Percentiles rank a stretch among this genome's conserved stretches.
These are phyloP conservation scores for Suhomyces vadensis DNA, from an alignment of 805 yeast species.

Conservation along the genomic window DNA sequence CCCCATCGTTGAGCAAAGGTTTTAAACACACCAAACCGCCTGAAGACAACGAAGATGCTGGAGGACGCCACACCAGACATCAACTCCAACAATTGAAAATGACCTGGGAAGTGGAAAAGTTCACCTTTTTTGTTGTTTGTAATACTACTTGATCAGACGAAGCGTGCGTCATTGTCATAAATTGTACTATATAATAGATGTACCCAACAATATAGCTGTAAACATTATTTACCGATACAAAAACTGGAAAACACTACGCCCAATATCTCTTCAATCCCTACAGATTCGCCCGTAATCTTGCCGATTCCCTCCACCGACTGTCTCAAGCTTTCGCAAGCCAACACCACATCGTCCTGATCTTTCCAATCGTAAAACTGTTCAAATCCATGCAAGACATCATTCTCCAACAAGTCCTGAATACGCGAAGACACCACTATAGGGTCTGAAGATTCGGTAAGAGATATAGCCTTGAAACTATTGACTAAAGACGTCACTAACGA, in stretches of 20 bases:
- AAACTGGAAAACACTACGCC: slow-evolving; percentile 90
- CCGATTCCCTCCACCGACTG: slow-evolving; percentile 86
- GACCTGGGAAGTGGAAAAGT: slow-evolving; percentile 47
- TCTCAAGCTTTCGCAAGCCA: slow-evolving; percentile 75
- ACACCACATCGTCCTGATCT: slow-evolving; percentile 64
- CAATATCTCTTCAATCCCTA: slow-evolving; percentile 86
- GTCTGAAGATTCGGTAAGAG: slow-evolving; percentile 52
- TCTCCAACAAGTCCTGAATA: slow-evolving; percentile 67
- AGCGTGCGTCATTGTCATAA: not conserved
- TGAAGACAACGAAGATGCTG: slow-evolving; percentile 27
- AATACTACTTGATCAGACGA: slow-evolving; percentile 18
- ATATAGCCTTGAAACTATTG: slow-evolving; percentile 45
- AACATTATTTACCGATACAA: slow-evolving; percentile 85
- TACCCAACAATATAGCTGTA: not conserved
- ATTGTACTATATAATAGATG: slow-evolving; percentile 4
- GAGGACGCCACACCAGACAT: slow-evolving; percentile 47
- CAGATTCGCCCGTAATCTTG: slow-evolving; percentile 83
- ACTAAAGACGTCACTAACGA: slow-evolving; percentile 46
- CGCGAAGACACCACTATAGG: slow-evolving; percentile 76
- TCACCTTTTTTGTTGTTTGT: slow-evolving; percentile 35
- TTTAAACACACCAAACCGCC: slow-evolving; percentile 28
- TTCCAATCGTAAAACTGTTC: slow-evolving; percentile 56
- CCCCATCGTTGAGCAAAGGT: slow-evolving; percentile 40
- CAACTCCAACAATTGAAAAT: slow-evolving; percentile 46
- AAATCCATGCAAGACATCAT: slow-evolving; percentile 77